Evolutionary conservation across 1,284 basidiomycete species (phyloP), one percentile per base, ranked within the genome.

Genomic region (Xerocomus minutiporus): DNA sequence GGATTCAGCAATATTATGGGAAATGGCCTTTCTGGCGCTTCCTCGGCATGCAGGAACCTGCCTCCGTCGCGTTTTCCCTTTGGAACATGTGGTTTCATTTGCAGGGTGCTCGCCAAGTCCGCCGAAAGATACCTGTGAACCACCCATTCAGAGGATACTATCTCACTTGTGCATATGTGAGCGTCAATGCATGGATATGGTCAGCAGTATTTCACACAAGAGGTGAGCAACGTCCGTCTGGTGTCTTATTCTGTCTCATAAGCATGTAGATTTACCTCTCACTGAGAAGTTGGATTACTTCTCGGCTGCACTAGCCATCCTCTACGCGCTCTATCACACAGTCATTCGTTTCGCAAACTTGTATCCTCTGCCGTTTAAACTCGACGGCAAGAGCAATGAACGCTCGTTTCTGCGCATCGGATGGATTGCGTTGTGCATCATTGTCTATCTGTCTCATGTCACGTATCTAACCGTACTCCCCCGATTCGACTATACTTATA

Each of bases 241-340:
- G 12, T 23, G 11, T 46, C 11, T 34, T 32, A 36, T 34, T 12
- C 40, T 28, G 12, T 48, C 55, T 63, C 38, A 67, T 41, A 43
- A 48, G 50, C 36, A 12, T 34, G 3, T 58, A 93, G 96, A 98
- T 72, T 78, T 84, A 17, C 82, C 86, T 2, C 69, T 74, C 40
- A 99, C 96, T 1, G 97, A 99, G 71, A 90, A 87, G 58, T 62
- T 95, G 61, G 96, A 99, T 68, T 99, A 99, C 71, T 97, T 98
- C 68, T 92, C 91, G 6, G 97, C 97, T 2, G 94, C 88, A 0
- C 73, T 90, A 25, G 86, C 84, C 5, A 92, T 95, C 55, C 67
- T 91, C 28, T 86, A 81, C 57, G 85, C 86, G 6, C 73, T 94
- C 3, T 89, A 90, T 63, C 84, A 82, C 71, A 81, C 87, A 28